phyloP scores from a whole-genome alignment of 116 monocot genomes.

The Posidonia oceanica region DNA sequence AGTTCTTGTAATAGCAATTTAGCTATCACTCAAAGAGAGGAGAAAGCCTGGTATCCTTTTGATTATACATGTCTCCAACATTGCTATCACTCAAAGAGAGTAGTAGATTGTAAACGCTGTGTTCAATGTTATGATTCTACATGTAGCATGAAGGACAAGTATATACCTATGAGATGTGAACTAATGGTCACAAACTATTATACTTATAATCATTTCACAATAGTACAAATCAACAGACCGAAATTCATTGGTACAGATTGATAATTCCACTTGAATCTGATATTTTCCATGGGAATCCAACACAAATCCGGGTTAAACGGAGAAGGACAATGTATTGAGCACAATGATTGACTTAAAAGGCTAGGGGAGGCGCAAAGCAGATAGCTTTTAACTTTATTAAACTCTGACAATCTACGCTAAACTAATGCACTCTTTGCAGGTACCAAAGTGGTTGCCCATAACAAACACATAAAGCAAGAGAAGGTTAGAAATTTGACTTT shows the following conservation, averaged over 20 bases:
- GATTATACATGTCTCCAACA: no score
- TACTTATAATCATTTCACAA: no score
- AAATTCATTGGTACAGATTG: not conserved
- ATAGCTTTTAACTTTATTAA: no score
- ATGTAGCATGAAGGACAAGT: not conserved
- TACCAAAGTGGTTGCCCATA: not conserved
- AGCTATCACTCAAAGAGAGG: no score
- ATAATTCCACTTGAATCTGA: not conserved
- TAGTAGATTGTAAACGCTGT: no score
- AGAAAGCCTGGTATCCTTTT: no score
- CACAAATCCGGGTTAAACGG: constrained; percentile 8
- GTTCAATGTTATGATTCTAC: no score
- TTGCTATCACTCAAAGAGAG: no score
- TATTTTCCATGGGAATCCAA: not conserved
- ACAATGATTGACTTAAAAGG: not conserved
- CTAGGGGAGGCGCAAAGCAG: no score
- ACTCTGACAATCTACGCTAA: not conserved
- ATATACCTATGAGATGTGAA: not conserved
- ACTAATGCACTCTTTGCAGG: no score
- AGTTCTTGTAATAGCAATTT: no score
- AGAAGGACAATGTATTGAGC: not conserved
- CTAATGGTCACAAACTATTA: not conserved
- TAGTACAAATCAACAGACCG: not conserved
- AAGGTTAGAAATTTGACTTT: not conserved
- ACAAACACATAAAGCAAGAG: not conserved